A percentile compares a stretch with the other conserved stretches of the same genome.
Conservation (phyloP, 345 rosid genomes). For the Hibiscus trionum region DNA sequence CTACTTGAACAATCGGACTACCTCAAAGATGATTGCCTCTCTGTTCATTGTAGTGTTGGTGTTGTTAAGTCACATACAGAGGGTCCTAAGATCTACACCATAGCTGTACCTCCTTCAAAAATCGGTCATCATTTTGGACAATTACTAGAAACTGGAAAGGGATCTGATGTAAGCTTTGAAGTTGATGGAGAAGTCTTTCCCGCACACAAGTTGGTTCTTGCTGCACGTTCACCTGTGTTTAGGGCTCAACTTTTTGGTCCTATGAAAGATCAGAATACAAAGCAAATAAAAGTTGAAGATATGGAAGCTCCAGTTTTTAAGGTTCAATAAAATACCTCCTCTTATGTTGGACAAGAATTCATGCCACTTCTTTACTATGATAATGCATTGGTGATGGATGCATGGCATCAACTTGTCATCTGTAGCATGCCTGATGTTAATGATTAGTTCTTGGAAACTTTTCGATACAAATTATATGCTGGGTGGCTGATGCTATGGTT, state of each 20-base stretch:
- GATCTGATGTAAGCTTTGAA: slow-evolving; percentile 46
- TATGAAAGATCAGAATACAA: slow-evolving; percentile 48
- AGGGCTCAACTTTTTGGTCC: slow-evolving; percentile 59
- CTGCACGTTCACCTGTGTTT: slow-evolving; percentile 51
- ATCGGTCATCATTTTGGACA: slow-evolving; percentile 39
- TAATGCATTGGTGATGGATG: background rate
- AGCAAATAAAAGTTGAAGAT: slow-evolving; percentile 43
- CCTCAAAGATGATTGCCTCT: slow-evolving; percentile 46
- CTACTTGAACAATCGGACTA: slow-evolving; percentile 44
- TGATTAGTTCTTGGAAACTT: background rate
- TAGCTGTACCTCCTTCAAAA: slow-evolving; percentile 35
- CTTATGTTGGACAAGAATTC: background rate
- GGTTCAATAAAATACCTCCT: slow-evolving; percentile 17
- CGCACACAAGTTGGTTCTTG: slow-evolving; percentile 53
- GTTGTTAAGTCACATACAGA: slow-evolving; percentile 54
- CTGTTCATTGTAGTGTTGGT: slow-evolving; percentile 46
- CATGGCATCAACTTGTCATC: background rate
- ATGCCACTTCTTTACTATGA: background rate
- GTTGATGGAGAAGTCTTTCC: slow-evolving; percentile 41
- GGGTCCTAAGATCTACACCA: slow-evolving; percentile 41
- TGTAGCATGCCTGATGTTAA: background rate
- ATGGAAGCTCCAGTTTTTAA: slow-evolving; percentile 45
- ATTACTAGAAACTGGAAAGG: slow-evolving; percentile 40
- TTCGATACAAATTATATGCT: background rate
- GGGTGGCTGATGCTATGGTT: background rate